These are phyloP conservation scores for Cercophora samala DNA, from an alignment of 495 filamentous ascomycete species.

Conservation along the genomic window DNA sequence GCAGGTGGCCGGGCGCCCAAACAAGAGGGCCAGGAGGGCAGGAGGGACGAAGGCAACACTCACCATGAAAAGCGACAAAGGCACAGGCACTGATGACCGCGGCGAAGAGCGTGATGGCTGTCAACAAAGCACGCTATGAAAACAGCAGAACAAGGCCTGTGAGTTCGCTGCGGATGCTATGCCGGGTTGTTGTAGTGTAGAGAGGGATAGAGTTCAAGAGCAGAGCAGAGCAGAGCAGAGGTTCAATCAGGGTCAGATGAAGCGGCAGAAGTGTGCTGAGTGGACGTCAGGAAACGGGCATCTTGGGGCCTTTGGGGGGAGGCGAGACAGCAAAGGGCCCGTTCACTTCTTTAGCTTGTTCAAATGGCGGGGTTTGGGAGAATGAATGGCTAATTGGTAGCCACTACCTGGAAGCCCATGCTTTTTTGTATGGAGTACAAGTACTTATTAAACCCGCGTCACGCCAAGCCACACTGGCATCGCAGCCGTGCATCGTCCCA, in stretches of 20 bases:
- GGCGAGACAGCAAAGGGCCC: background rate
- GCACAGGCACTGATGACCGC: background rate
- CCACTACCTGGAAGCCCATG: background rate
- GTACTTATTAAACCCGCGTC: slow-evolving; percentile 24
- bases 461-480: slow-evolving; percentile 3
- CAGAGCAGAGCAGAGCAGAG: background rate
- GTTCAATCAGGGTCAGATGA: background rate
- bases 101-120: background rate
- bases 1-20: background rate
- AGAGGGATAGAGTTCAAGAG: too few relatives aligned
- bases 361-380: slow-evolving; percentile 5
- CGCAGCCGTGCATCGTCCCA: background rate
- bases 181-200: too few relatives aligned
- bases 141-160: background rate
- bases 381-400: slow-evolving; percentile 13
- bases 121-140: background rate
- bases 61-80: slow-evolving; percentile 6
- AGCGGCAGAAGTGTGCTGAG: background rate
- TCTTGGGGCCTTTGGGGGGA: background rate
- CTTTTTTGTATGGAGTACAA: background rate
- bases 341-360: background rate
- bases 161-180: background rate
- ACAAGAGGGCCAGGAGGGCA: background rate
- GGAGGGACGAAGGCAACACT: background rate
- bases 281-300: background rate